A percentile compares a stretch with the other conserved stretches of the same genome.
Conservation (phyloP, 768 basidiomycete species). For the Polyporus arcularius region DNA sequence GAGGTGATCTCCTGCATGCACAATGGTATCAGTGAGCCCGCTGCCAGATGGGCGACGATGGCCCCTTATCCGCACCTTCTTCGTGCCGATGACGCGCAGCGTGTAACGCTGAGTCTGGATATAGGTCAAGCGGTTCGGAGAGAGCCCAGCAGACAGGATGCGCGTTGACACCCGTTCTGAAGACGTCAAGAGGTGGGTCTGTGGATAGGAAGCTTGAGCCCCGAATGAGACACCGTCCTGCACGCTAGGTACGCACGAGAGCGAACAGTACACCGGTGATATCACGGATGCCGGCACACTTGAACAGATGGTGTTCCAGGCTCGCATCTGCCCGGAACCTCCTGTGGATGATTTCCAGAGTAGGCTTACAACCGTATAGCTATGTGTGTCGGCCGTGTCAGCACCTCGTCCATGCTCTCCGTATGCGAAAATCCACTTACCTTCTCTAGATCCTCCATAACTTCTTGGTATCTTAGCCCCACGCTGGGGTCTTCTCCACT, state of each 20-base stretch:
- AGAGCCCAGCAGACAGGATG: slow-evolving; percentile 57
- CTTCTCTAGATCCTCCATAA: slow-evolving; percentile 59
- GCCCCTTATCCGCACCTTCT: slow-evolving; percentile 42
- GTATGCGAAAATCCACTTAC: slow-evolving; percentile 18
- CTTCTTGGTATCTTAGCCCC: slow-evolving; percentile 38
- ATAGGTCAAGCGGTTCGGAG: slow-evolving; percentile 62
- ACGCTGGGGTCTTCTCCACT: slow-evolving; percentile 19
- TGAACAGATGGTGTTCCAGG: slow-evolving; percentile 59
- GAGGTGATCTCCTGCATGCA: slow-evolving; percentile 53
- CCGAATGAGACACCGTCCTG: too few species aligned
- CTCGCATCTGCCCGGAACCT: slow-evolving; percentile 55
- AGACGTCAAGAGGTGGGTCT: slow-evolving; percentile 57
- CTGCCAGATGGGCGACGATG: background rate
- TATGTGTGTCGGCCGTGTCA: background rate
- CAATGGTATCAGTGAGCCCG: background rate
- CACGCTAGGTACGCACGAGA: slow-evolving; percentile 37
- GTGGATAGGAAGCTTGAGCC: background rate
- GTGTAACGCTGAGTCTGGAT: slow-evolving; percentile 65
- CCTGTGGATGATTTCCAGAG: slow-evolving; percentile 50
- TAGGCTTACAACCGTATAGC: slow-evolving; percentile 57
- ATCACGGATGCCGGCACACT: slow-evolving; percentile 50
- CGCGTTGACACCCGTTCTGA: slow-evolving; percentile 53
- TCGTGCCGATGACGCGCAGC: slow-evolving; percentile 47
- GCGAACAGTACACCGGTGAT: slow-evolving; percentile 41
- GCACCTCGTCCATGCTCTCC: background rate